Percentiles rank a stretch among this genome's conserved stretches.
phyloP scores from a whole-genome alignment of 1,284 basidiomycete genomes.

The Leucoagaricus sp. region DNA sequence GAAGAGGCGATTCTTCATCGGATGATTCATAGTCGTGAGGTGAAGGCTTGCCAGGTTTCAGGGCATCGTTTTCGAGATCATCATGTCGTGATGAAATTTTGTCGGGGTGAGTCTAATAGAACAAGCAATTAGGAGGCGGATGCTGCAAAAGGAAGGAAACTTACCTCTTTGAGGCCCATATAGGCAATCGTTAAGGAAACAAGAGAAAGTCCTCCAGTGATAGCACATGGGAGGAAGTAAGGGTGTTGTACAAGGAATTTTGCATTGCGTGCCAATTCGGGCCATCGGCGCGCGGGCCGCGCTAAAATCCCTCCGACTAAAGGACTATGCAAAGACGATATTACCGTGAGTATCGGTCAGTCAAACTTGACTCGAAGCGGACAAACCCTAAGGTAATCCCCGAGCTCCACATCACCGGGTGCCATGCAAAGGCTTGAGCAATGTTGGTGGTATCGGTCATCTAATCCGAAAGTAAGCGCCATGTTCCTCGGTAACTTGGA shows the following conservation, averaged over 20 bases:
- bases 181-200: conserved; percentile 4
- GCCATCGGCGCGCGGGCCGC: conserved; percentile 38
- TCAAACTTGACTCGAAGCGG: not conserved
- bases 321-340: conserved; percentile 31
- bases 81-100: not conserved
- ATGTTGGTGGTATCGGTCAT: conserved; percentile 34
- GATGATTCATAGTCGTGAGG: not conserved
- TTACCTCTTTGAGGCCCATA: conserved; percentile 23
- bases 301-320: conserved; percentile 40
- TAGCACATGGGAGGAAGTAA: conserved; percentile 26
- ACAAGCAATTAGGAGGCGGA: not conserved
- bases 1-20: conserved; percentile 5
- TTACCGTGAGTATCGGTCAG: not conserved
- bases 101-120: not conserved
- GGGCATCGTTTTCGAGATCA: not conserved
- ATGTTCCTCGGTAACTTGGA: not conserved
- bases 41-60: not conserved
- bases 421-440: conserved; percentile 37
- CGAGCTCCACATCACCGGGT: conserved; percentile 40
- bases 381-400: conserved; percentile 37
- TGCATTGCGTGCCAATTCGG: conserved; percentile 23
- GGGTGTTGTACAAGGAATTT: conserved; percentile 23
- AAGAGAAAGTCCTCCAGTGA: conserved; percentile 19
- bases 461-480: not conserved
- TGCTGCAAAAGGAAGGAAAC: not conserved